Conservation (phyloP, 2,329 filamentous ascomycete genomes). For the Monilinia vaccinii-corymbosi region DNA sequence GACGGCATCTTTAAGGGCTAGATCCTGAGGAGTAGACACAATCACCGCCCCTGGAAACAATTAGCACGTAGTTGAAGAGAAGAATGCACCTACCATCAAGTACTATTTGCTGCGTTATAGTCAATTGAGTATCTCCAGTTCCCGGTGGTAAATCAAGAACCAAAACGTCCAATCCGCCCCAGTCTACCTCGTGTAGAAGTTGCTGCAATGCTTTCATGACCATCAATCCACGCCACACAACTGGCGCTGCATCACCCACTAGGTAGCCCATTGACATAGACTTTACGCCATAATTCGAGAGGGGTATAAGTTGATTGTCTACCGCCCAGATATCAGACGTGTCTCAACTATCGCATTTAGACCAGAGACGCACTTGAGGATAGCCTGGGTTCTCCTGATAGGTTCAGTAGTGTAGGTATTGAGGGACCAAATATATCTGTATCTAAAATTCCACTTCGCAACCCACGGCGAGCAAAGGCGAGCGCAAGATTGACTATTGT, state of each 20-base stretch:
- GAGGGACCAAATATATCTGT: constrained; percentile 96
- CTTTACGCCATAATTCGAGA: constrained; percentile 92
- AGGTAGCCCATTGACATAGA: constrained; percentile 99
- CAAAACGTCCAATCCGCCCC: constrained; percentile 80
- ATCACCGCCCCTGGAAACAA: constrained; percentile 58
- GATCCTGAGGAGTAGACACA: constrained; percentile 86
- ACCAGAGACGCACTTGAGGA: constrained; percentile 50
- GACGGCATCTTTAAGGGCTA: constrained; percentile 84
- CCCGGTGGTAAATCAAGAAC: constrained; percentile 89
- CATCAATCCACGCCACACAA: constrained; percentile 95
- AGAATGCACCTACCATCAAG: constrained; percentile 56
- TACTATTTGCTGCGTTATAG: constrained; percentile 91
- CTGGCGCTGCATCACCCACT: constrained; percentile 66
- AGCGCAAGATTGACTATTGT: constrained; percentile 67
- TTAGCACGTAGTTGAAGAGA: neutral
- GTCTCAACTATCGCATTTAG: constrained; percentile 1
- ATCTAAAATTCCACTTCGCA: constrained; percentile 80
- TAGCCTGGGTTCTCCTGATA: constrained; percentile 69
- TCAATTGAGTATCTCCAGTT: constrained; percentile 91
- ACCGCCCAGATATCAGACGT: constrained; percentile 20
- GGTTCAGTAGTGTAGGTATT: constrained; percentile 79
- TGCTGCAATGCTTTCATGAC: constrained; percentile 96
- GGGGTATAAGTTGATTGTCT: constrained; percentile 75
- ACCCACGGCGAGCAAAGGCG: constrained; percentile 72
- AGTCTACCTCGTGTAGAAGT: constrained; percentile 88